These are phyloP conservation scores for Epichloe glyceriae DNA, from an alignment of 2,329 filamentous ascomycete species.

Conservation along the genomic window DNA sequence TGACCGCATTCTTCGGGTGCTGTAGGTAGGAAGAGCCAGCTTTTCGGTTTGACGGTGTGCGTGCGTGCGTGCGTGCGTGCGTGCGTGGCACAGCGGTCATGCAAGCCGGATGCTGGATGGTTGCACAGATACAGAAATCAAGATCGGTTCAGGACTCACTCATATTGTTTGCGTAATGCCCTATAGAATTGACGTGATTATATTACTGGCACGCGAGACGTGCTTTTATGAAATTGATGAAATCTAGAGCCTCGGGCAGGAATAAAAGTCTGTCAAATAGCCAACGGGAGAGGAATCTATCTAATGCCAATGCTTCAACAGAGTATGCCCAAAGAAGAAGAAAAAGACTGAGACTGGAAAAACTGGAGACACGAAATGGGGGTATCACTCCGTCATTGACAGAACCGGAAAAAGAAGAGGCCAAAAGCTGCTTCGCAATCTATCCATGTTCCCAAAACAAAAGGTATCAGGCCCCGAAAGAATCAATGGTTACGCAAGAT, in stretches of 20 bases:
- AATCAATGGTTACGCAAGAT: neutral
- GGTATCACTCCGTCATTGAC: constrained; percentile 1
- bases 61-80: no score
- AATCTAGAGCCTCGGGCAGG: neutral
- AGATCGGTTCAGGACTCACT: no score
- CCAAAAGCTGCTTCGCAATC: neutral
- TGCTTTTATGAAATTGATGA: neutral
- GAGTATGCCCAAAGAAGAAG: neutral
- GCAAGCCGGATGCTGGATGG: no score
- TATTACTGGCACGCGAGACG: no score
- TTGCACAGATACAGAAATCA: no score
- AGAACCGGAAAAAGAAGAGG: neutral
- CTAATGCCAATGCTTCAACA: neutral
- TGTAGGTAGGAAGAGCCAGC: no score
- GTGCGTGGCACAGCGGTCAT: no score
- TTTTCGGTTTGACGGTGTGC: no score
- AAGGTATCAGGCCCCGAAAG: neutral
- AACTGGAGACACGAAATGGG: neutral
- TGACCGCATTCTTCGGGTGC: no score
- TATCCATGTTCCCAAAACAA: neutral
- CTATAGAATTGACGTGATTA: no score
- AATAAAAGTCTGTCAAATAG: neutral
- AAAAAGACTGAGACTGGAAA: neutral
- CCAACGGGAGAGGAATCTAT: neutral
- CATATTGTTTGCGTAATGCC: no score